phyloP scores from a whole-genome alignment of 106 monocot species.

The Chionographis japonica region DNA sequence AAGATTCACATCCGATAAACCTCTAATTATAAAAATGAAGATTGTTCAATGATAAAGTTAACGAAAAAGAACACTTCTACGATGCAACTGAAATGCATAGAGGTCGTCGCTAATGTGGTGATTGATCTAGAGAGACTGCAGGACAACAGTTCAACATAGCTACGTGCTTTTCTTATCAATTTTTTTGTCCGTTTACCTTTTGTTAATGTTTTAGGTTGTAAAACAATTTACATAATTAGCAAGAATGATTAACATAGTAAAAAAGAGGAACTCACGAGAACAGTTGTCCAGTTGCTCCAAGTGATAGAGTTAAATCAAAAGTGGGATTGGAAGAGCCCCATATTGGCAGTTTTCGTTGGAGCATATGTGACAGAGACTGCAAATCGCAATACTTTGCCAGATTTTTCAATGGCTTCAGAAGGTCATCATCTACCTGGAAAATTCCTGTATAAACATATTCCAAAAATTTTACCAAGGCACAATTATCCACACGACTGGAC shows the following conservation, averaged over 20 bases:
- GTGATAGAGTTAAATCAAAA: constrained; percentile 48
- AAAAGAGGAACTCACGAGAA: constrained; percentile 50
- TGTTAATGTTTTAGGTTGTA: no score
- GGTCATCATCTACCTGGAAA: constrained; percentile 30
- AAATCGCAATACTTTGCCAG: constrained; percentile 63
- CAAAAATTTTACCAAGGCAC: constrained; percentile 52
- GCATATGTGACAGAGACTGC: constrained; percentile 47
- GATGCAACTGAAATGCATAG: no score
- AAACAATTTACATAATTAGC: neutral
- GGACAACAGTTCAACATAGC: no score
- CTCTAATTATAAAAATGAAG: no score
- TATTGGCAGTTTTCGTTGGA: constrained; percentile 42
- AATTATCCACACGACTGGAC: constrained; percentile 54
- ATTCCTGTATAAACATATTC: constrained; percentile 78
- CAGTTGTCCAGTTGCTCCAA: constrained; percentile 28
- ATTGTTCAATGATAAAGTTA: no score
- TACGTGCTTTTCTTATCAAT: no score
- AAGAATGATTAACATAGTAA: neutral
- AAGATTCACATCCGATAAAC: no score
- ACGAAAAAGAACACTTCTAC: no score
- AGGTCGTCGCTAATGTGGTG: no score
- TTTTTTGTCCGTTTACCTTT: no score
- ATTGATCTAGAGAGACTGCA: no score
- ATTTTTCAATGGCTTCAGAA: constrained; percentile 35
- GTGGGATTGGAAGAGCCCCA: constrained; percentile 31